Evolutionary conservation across 495 filamentous ascomycete species (phyloP), one percentile per base, ranked within the genome.

Genomic region (Aspergillus baeticus): DNA sequence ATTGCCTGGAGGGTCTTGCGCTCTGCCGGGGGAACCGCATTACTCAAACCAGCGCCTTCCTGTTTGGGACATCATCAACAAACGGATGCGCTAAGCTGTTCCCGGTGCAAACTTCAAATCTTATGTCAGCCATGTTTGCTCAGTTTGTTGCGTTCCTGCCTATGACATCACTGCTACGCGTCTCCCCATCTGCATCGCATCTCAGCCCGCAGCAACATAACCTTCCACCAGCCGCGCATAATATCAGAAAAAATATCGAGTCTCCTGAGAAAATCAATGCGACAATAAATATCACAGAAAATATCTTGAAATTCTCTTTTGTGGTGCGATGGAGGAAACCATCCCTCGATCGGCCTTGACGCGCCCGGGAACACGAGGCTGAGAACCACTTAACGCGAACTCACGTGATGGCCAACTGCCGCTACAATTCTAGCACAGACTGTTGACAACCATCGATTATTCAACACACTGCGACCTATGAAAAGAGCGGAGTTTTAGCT

Each of bases 91-190:
- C 59, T 65, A 62, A 51, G 5, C 63, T 53, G 8, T 22, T 60
- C 55, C 26, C 43, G 49, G 63, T 14, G 43, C 33, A 31, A 43
- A 51, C 36, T 42, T 47, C 42, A 14, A 48, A 54, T 60, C 60
- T 61, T 62, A 66, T 41, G 55, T 65, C 63, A 65, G 17, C 59
- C 5, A 20, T 31, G 57, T 63, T 65, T 63, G 60, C 35, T 8
- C 42, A 0, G 62, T 61, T 63, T 60, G 60, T 34, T 17, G 33
- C 3, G 10, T n/a, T 18, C 5, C 21, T 3, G 6, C 34, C 23
- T 41, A 58, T 67, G 69, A 67, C 66, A 66, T 69, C 68, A 71
- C 48, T 36, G 2, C 34, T 41, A 47, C 69, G 66, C 69, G 69
- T 71, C 64, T 64, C 35, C 61, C 66, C 47, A 34, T 26, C 23